A percentile compares a stretch with the other conserved stretches of the same genome.
Evolutionary conservation across 2,329 filamentous ascomycete species (phyloP).

Genomic region (Xylaria sp.): DNA sequence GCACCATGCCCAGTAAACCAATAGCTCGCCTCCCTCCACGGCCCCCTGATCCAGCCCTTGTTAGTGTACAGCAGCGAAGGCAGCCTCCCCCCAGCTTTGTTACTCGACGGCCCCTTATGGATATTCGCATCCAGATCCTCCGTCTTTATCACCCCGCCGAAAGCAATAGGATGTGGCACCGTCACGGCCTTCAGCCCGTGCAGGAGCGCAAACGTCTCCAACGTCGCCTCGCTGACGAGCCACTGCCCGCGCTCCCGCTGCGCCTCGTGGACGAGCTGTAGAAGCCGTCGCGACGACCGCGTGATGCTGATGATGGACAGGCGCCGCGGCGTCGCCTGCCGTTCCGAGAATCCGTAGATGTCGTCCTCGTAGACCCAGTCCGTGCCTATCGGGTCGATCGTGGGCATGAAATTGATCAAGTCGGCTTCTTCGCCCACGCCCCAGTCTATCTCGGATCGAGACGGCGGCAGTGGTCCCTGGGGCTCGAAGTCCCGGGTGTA

Average conservation of each 20-base stretch:
- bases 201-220: conserved; percentile 72
- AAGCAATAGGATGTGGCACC: conserved; percentile 76
- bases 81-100: conserved; percentile 34
- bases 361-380: conserved; percentile 77
- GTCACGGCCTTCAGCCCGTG: conserved; percentile 80
- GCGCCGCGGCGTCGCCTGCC: conserved; percentile 68
- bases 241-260: conserved; percentile 70
- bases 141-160: conserved; percentile 17
- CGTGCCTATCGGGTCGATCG: conserved; percentile 74
- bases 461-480: conserved; percentile 52
- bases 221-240: conserved; percentile 84
- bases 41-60: conserved; percentile 24
- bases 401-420: conserved; percentile 77
- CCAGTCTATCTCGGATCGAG: conserved; percentile 55
- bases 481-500: conserved; percentile 57
- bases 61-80: conserved; percentile 36
- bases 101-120: conserved; percentile 30
- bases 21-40: conserved; percentile 38
- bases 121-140: conserved; percentile 29
- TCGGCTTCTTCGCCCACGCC: conserved; percentile 76
- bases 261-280: conserved; percentile 76
- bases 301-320: conserved; percentile 75
- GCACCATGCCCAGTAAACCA: conserved; percentile 37
- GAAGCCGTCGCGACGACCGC: conserved; percentile 70
- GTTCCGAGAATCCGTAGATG: conserved; percentile 67